Base-by-base conservation (phyloP, 2,329 filamentous ascomycete genomes). In the Fusarium hainanense region DNA sequence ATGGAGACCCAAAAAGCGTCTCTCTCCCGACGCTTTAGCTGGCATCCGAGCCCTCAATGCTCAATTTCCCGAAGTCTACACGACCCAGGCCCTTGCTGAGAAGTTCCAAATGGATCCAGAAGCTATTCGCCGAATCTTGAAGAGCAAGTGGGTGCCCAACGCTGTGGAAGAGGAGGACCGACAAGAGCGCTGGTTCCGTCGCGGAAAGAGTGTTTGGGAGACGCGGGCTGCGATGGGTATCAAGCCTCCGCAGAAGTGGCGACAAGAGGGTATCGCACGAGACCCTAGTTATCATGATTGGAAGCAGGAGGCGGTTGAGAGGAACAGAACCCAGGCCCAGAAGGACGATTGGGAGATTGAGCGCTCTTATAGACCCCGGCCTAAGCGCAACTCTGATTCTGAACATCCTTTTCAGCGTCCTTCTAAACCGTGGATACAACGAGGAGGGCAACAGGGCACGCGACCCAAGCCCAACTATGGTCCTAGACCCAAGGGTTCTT, bases 1-100 rank as follows among this genome's bases (percentile, higher is more conserved):
- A 12, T 99, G 95, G 94, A 85, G 86, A 28, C 95, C 96, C 30
- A 87, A 88, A 50, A 98, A 97, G 80, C 90, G 90, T 62, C 86
- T 99, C 12, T 98, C 96, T 1, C 96, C 96, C 0, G 95, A 98
- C 79, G 93, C 94, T 2, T 84, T 98, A 32, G 90, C 92, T n/a
- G 94, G 94, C 43, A 97, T 99, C 72, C 90, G 94, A 43, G 90
- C 92, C 21, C 84, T 99, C 34, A 89, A 98, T 78, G 83, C 86
- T 27, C 90, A 93, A 72, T 91, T 93, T 68, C 93, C 95, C 0
- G 86, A 91, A 4, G 85, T 87, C 60, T 98, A 94, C 82, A 92
- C 91, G 6, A 97, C 92, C 1, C 80, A 85, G 18, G 85, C 89
- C 34, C 88, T 98, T 16, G 89, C 95, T 1, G 77, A 89, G 2